phyloP scores from a whole-genome alignment of 345 rosid genomes.

The Camelina neglecta region DNA sequence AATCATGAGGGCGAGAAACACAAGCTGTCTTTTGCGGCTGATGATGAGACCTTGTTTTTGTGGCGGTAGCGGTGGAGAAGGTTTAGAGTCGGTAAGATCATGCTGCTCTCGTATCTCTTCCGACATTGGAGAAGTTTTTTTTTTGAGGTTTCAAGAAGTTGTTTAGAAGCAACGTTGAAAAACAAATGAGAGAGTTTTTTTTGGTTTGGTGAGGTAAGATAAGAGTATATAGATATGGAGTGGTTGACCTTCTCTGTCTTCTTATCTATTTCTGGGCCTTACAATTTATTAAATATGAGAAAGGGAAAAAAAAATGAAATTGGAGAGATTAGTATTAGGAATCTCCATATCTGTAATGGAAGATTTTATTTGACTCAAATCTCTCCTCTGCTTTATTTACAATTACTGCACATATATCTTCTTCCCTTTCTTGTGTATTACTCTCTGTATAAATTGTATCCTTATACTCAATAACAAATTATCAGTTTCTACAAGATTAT shows the following conservation, averaged over 20 bases:
- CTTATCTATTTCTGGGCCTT: conserved; percentile 40
- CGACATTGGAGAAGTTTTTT: conserved; percentile 8
- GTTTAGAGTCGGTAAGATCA: conserved; percentile 20
- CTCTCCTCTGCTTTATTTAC: too few relatives aligned
- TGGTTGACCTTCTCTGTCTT: conserved; percentile 43
- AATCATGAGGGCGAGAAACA: conserved; percentile 56
- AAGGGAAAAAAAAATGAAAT: background rate
- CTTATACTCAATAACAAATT: too few relatives aligned
- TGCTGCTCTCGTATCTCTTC: conserved; percentile 34
- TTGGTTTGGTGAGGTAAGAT: conserved; percentile 30
- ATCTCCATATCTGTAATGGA: too few relatives aligned
- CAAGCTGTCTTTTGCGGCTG: conserved; percentile 63
- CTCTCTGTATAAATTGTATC: too few relatives aligned
- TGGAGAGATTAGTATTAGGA: background rate
- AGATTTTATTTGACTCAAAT: too few relatives aligned
- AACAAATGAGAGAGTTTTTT: background rate
- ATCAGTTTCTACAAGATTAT: too few relatives aligned
- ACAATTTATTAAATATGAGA: conserved; percentile 5
- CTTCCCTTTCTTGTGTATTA: too few relatives aligned
- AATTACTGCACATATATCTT: too few relatives aligned
- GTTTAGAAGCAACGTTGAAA: conserved; percentile 19
- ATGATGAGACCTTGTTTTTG: conserved; percentile 48
- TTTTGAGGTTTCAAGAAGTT: background rate
- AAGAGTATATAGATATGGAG: conserved; percentile 29
- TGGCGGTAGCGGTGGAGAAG: conserved; percentile 25